These are phyloP conservation scores for Aciculosporium take DNA, from an alignment of 2,329 filamentous ascomycete species.

Conservation along the genomic window DNA sequence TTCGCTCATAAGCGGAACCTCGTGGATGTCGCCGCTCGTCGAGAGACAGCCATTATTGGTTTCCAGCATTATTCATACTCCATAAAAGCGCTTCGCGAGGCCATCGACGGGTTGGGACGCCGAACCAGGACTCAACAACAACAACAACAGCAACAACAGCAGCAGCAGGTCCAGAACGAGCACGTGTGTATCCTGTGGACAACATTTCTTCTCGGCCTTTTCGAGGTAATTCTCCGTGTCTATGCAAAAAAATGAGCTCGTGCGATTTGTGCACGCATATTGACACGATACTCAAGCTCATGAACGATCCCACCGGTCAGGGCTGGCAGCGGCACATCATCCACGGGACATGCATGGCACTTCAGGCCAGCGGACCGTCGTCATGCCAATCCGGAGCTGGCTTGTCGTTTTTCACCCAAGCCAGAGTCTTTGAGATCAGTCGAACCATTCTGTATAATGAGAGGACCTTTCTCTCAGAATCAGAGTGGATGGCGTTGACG, in stretches of 20 bases:
- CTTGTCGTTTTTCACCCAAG: conserved; percentile 8
- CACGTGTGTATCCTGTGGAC: conserved; percentile 16
- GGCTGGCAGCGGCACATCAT: conserved; percentile 6
- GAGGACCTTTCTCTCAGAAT: conserved; percentile 8
- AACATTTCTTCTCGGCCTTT: conserved; percentile 19
- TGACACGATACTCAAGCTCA: conserved; percentile 1
- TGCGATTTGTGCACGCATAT: not conserved
- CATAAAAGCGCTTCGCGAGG: conserved; percentile 11
- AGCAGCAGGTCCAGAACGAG: not conserved
- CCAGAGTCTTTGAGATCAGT: conserved; percentile 18
- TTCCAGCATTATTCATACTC: conserved; percentile 16
- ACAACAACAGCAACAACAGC: too few relatives aligned
- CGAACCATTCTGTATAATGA: conserved; percentile 18
- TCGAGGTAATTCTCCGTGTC: conserved; percentile 17
- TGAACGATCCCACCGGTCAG: conserved; percentile 5
- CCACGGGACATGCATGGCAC: conserved; percentile 4
- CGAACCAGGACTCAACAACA: not conserved
- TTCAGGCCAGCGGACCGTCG: conserved; percentile 3
- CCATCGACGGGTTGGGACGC: conserved; percentile 5
- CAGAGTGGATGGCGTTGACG: conserved; percentile 12
- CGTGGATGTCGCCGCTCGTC: not conserved
- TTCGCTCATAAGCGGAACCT: conserved; percentile 1
- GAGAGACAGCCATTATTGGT: conserved; percentile 6
- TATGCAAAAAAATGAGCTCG: not conserved
- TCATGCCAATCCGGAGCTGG: conserved; percentile 1